A percentile compares a stretch with the other conserved stretches of the same genome.
These are phyloP conservation scores for Polyporus tsugae DNA, from an alignment of 1,284 basidiomycete genomes.

Conservation along the genomic window DNA sequence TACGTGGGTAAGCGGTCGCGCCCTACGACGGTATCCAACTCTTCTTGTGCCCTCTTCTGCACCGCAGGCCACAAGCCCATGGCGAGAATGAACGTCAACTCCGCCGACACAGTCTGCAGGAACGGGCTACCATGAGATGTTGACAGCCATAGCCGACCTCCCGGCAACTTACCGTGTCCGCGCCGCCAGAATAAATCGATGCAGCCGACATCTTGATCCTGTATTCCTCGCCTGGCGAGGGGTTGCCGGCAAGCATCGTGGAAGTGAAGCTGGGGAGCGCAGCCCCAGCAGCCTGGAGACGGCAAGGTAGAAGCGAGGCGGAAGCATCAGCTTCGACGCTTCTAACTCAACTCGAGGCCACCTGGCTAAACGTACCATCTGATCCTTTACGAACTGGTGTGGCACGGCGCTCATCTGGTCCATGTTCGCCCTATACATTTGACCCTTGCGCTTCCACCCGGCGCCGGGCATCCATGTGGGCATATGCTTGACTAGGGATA, in stretches of 20 bases:
- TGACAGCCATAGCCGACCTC: not conserved
- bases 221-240: constrained; percentile 32
- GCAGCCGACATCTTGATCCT: constrained; percentile 40
- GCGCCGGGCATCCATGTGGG: constrained; percentile 74
- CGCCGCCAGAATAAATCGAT: constrained; percentile 40
- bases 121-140: not conserved
- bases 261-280: constrained; percentile 27
- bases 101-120: constrained; percentile 38
- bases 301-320: not conserved
- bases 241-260: constrained; percentile 27
- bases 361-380: constrained; percentile 53
- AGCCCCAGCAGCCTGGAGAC: constrained; percentile 19
- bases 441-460: constrained; percentile 61
- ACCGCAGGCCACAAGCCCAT: constrained; percentile 42
- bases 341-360: no score
- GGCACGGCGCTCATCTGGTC: constrained; percentile 63
- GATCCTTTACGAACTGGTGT: constrained; percentile 64
- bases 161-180: constrained; percentile 36
- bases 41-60: constrained; percentile 41
- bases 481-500: constrained; percentile 59
- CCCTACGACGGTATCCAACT: constrained; percentile 42
- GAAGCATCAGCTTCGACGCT: constrained; percentile 1
- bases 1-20: constrained; percentile 40
- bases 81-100: constrained; percentile 38
- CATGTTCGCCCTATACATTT: constrained; percentile 57